Conservation (phyloP, 768 basidiomycete genomes). For the Leccinum broughii region DNA sequence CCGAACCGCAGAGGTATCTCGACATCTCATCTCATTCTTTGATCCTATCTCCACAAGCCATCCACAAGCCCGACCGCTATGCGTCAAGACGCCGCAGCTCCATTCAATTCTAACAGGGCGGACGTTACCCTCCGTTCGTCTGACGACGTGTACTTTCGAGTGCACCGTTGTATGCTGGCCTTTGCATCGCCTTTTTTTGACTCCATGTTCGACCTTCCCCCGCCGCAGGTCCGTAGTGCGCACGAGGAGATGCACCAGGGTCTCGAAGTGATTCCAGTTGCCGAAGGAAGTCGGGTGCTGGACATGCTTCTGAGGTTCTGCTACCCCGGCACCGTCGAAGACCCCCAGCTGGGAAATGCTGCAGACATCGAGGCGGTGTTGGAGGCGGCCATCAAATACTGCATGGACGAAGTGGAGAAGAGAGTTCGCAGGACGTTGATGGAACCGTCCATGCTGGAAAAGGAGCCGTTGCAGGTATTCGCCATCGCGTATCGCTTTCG, state of each 20-base stretch:
- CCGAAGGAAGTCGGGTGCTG: slow-evolving; percentile 30
- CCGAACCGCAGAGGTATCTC: neutral
- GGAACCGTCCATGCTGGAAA: slow-evolving; percentile 28
- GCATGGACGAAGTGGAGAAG: slow-evolving; percentile 30
- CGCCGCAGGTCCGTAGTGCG: slow-evolving; percentile 5
- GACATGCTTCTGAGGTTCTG: slow-evolving; percentile 37
- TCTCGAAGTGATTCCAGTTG: slow-evolving; percentile 31
- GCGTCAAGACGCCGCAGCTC: slow-evolving; percentile 29
- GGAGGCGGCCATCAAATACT: slow-evolving; percentile 34
- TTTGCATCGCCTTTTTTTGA: slow-evolving; percentile 34
- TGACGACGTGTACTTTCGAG: slow-evolving; percentile 35
- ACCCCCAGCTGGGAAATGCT: slow-evolving; percentile 19
- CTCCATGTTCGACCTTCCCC: slow-evolving; percentile 35
- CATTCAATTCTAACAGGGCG: slow-evolving; percentile 49
- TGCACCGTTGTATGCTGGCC: slow-evolving; percentile 28
- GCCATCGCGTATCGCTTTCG: slow-evolving; percentile 36
- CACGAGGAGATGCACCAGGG: slow-evolving; percentile 15
- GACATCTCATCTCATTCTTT: neutral
- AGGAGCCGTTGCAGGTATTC: slow-evolving; percentile 32
- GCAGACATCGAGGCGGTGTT: slow-evolving; percentile 25
- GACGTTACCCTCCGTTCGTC: slow-evolving; percentile 55
- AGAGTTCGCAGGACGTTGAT: slow-evolving; percentile 27
- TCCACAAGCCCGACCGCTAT: slow-evolving; percentile 11
- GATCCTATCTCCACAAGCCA: neutral
- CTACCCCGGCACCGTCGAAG: slow-evolving; percentile 33